Base-by-base conservation (phyloP, 2,329 filamentous ascomycete species). In the Ophiostoma quercus region DNA sequence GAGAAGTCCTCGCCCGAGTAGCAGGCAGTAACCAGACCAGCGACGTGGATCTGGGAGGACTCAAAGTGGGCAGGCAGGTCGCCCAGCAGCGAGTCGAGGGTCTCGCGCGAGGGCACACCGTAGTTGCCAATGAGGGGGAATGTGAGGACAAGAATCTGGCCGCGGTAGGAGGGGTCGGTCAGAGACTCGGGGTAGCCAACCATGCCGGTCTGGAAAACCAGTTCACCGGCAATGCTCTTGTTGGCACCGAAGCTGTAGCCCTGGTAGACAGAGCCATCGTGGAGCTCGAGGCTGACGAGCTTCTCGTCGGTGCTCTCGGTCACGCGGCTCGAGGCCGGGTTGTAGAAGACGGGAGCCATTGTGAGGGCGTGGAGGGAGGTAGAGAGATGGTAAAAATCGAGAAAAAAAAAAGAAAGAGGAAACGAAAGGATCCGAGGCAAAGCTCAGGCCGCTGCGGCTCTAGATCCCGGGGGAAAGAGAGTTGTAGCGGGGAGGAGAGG, bases 131-230 rank as follows among this genome's bases (percentile, higher is more conserved):
- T 91, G 54, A 98, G 85, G 71, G 94, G 95, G 80, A 97, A 97
- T 69, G 94, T 99, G 77, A 98, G 89, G 80, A 98, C 94, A 75
- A 99, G 86, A 76, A 99, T 97, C 83, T 99, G 94, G 73, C 92
- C 92, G 67, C 91, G 90, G 81, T 95, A 94, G 67, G 92, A 94
- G 74, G 92, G 92, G 78, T 95, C 92, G 72, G 92, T 94, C 76
- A 95, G 85, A 66, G 90, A 96, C 84, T 99, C 95, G 60, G 95
- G 94, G 79, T 99, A 99, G 77, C 95, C 95, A 76, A 98, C 95
- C 94, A 98, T 97, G 81, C 95, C 95, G 71, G 95, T 99, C 86
- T 98, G 94, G 84, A 99, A 99, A 82, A 99, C 95, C 79, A 99
- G 85, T 85, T 99, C 95, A 80, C 95, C 95, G 74, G 94, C 91